Conservation (phyloP, 495 filamentous ascomycete species). For the Collariella sp. region DNA sequence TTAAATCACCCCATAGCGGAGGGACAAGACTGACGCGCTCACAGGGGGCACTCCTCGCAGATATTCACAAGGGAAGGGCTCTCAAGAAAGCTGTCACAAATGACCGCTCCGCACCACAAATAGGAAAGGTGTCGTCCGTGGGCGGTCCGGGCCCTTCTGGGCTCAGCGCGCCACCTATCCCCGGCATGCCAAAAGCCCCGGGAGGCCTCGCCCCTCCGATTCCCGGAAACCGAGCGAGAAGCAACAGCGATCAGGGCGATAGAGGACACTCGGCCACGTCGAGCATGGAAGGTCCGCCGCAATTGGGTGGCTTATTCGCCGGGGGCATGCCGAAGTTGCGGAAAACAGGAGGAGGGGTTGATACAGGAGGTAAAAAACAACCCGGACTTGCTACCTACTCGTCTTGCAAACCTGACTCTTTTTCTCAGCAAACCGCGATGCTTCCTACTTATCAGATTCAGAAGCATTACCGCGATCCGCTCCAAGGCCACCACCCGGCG, state of each 20-base stretch:
- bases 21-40: constrained; percentile 26
- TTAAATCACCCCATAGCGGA: background rate
- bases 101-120: constrained; percentile 78
- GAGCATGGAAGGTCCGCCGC: constrained; percentile 54
- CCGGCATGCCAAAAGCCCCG: constrained; percentile 51
- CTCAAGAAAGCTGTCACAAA: constrained; percentile 90
- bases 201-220: constrained; percentile 68
- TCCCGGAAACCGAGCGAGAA: constrained; percentile 61
- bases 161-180: constrained; percentile 73
- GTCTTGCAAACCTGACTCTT: constrained; percentile 19
- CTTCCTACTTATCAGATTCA: constrained; percentile 72
- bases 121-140: constrained; percentile 43
- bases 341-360: constrained; percentile 75
- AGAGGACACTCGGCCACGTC: constrained; percentile 35
- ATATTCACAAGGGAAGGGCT: constrained; percentile 73
- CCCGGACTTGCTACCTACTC: background rate
- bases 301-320: constrained; percentile 82
- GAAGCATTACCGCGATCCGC: constrained; percentile 57
- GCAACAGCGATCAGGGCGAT: constrained; percentile 64
- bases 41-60: constrained; percentile 79
- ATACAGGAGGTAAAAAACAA: constrained; percentile 60
- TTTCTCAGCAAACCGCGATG: constrained; percentile 53
- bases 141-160: constrained; percentile 44
- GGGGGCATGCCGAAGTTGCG: constrained; percentile 92
- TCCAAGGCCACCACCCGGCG: constrained; percentile 51